Evolutionary conservation across 164 flowering plant species (phyloP).

Genomic region (Aristolochia californica): DNA sequence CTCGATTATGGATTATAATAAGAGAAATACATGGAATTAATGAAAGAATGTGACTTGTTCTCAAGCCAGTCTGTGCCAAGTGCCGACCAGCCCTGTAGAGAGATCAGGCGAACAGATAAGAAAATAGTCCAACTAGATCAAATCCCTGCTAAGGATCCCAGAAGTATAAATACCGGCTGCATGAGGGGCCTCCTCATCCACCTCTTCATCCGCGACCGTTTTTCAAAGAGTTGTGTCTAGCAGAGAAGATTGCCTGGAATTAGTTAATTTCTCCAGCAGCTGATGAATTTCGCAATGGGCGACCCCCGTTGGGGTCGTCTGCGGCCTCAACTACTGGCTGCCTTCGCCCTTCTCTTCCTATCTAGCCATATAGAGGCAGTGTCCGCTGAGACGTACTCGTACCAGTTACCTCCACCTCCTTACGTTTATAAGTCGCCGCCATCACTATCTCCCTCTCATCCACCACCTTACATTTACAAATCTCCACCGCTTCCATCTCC

Average conservation of each 20-base stretch:
- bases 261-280: constrained; percentile 3
- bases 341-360: background rate
- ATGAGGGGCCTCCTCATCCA: background rate
- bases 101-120: no score
- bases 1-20: no score
- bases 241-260: background rate
- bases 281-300: background rate
- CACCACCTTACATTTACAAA: constrained; percentile 30
- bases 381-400: constrained; percentile 4
- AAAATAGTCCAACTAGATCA: no score
- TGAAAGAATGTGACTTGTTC: no score
- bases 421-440: constrained; percentile 37
- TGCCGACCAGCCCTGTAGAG: no score
- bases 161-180: background rate
- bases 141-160: background rate
- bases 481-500: constrained; percentile 35
- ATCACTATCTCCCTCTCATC: constrained; percentile 16
- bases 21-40: no score
- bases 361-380: background rate
- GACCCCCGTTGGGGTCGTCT: constrained; percentile 7
- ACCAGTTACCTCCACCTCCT: constrained; percentile 18
- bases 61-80: no score
- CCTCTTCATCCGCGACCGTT: background rate
- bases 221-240: background rate
- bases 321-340: background rate